Evolutionary conservation across 2,329 filamentous ascomycete species (phyloP).

Genomic region (Davidsoniella virescens): DNA sequence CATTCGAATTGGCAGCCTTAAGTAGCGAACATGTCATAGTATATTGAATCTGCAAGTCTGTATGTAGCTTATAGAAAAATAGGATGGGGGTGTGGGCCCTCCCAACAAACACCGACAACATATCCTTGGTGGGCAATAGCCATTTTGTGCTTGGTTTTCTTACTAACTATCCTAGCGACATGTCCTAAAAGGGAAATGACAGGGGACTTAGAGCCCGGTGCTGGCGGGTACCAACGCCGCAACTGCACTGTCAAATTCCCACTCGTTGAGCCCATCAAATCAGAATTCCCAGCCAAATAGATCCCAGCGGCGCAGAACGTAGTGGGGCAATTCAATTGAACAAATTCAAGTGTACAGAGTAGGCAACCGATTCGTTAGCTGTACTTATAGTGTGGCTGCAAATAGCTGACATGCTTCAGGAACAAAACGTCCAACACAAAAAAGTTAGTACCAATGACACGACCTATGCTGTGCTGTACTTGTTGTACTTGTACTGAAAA

Average conservation of each 20-base stretch:
- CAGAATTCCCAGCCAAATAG: background rate
- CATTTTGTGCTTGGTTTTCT: no score
- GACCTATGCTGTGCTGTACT: conserved; percentile 1
- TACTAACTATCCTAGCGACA: background rate
- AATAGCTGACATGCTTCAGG: background rate
- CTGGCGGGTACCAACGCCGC: background rate
- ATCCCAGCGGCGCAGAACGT: background rate
- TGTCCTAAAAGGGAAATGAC: conserved; percentile 4
- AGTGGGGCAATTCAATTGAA: background rate
- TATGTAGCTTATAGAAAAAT: background rate
- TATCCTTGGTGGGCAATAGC: no score
- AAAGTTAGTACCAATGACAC: conserved; percentile 1
- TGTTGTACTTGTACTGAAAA: no score
- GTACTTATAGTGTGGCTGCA: background rate
- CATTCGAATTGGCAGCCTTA: no score
- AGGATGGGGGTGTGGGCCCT: conserved; percentile 9
- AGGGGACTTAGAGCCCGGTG: background rate
- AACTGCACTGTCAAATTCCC: conserved; percentile 5
- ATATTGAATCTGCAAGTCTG: no score
- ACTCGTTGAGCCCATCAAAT: conserved; percentile 12
- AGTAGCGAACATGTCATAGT: no score
- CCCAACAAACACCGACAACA: conserved; percentile 9
- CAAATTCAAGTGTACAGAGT: background rate
- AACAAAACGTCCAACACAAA: background rate
- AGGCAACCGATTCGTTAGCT: background rate